Evolutionary conservation across 129 eudicot genomes (phyloP).

Genomic region (Cynara cardunculus): DNA sequence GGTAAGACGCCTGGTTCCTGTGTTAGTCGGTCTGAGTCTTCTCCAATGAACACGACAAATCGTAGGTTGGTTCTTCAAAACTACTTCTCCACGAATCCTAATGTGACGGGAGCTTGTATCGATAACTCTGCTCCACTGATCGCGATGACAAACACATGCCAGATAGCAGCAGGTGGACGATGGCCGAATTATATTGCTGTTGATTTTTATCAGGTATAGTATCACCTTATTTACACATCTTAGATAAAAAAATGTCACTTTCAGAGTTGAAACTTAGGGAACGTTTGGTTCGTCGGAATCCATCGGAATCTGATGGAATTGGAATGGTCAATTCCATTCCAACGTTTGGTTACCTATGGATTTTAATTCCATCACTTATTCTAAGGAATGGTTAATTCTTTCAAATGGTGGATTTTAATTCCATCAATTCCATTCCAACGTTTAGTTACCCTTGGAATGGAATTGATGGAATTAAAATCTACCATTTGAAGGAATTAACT

Average conservation of each 20-base stretch:
- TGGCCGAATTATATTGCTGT: constrained; percentile 97
- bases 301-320: too few relatives aligned
- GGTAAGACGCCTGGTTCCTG: constrained; percentile 72
- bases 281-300: too few relatives aligned
- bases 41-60: constrained; percentile 53
- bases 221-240: background rate
- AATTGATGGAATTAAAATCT: too few relatives aligned
- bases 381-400: too few relatives aligned
- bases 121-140: constrained; percentile 71
- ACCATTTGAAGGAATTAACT: too few relatives aligned
- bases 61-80: constrained; percentile 70
- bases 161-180: constrained; percentile 57
- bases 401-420: too few relatives aligned
- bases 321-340: too few relatives aligned
- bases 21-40: constrained; percentile 73
- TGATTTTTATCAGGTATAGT: constrained; percentile 88
- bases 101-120: constrained; percentile 58
- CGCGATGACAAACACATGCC: constrained; percentile 70
- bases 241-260: background rate
- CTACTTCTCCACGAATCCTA: constrained; percentile 70
- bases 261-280: background rate
- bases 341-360: too few relatives aligned
- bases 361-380: too few relatives aligned
- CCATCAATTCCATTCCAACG: too few relatives aligned
- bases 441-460: too few relatives aligned